Percentiles rank a stretch among this genome's conserved stretches.
These are phyloP conservation scores for Zalaria obscura DNA, from an alignment of 2,329 filamentous ascomycete genomes.

Conservation along the genomic window DNA sequence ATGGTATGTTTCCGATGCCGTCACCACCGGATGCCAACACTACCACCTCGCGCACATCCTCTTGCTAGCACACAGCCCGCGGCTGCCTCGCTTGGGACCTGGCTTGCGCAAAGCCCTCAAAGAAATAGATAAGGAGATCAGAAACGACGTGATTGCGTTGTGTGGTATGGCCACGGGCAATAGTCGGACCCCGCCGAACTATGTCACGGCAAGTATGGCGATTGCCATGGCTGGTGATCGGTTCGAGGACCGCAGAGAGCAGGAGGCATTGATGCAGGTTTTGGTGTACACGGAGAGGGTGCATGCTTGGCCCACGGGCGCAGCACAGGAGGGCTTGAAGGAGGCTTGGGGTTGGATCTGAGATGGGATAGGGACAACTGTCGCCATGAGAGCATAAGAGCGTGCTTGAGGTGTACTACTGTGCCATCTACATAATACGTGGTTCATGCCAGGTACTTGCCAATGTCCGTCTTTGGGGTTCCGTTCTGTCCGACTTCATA, in stretches of 20 bases:
- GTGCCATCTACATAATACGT: no score
- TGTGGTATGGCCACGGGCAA: constrained; percentile 47
- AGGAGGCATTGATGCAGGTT: constrained; percentile 34
- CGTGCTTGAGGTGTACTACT: no score
- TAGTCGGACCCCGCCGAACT: constrained; percentile 37
- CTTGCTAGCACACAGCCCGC: constrained; percentile 42
- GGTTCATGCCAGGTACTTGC: no score
- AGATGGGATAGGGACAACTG: no score
- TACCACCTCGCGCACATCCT: constrained; percentile 44
- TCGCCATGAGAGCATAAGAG: no score
- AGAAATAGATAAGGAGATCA: constrained; percentile 29
- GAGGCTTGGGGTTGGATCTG: constrained; percentile 34
- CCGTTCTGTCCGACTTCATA: no score
- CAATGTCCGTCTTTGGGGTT: no score
- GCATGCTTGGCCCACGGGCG: constrained; percentile 38
- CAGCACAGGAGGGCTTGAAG: constrained; percentile 32
- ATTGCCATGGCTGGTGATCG: constrained; percentile 30
- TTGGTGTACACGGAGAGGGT: constrained; percentile 33
- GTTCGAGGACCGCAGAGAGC: constrained; percentile 31
- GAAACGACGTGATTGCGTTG: constrained; percentile 35
- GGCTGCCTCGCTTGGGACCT: constrained; percentile 34
- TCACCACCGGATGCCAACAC: constrained; percentile 46
- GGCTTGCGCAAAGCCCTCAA: constrained; percentile 23
- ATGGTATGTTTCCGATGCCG: constrained; percentile 42
- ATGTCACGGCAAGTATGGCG: constrained; percentile 25